phyloP scores from a whole-genome alignment of 1,139 yeast species.

The Protomyces gravidus region DNA sequence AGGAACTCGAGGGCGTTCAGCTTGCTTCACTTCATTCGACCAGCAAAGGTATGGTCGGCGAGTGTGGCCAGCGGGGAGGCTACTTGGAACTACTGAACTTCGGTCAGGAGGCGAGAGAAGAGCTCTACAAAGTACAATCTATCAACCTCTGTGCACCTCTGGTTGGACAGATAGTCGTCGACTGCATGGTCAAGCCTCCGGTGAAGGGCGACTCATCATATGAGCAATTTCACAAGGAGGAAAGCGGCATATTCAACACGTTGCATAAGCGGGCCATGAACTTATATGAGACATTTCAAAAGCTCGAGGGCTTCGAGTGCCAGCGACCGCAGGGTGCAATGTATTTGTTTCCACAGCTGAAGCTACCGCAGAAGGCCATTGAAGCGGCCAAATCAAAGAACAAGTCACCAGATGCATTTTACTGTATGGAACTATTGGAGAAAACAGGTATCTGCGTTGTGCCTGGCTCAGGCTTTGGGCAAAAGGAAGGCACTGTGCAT shows the following conservation, averaged over 20 bases:
- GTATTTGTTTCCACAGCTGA: conserved; percentile 84
- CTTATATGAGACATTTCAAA: conserved; percentile 63
- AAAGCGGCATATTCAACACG: conserved; percentile 55
- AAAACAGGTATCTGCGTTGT: conserved; percentile 94
- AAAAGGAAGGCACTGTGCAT: conserved; percentile 79
- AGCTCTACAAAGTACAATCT: conserved; percentile 78
- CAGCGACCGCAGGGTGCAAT: conserved; percentile 83
- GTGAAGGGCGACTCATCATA: conserved; percentile 69
- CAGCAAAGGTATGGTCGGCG: conserved; percentile 95
- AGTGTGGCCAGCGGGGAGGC: conserved; percentile 99
- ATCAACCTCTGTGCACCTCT: conserved; percentile 91
- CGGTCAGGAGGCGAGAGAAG: conserved; percentile 59
- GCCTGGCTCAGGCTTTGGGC: conserved; percentile 97
- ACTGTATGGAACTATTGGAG: conserved; percentile 76
- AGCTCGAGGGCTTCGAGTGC: conserved; percentile 76
- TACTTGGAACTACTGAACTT: conserved; percentile 92
- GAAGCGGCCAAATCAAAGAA: conserved; percentile 55
- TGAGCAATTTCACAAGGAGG: conserved; percentile 60
- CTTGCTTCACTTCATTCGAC: conserved; percentile 92
- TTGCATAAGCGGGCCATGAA: conserved; percentile 59
- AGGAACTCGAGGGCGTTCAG: conserved; percentile 65
- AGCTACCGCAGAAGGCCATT: conserved; percentile 59
- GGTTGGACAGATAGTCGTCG: conserved; percentile 87
- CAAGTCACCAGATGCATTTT: conserved; percentile 73
- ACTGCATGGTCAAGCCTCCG: conserved; percentile 92